These are phyloP conservation scores for Annulohypoxylon bovei DNA, from an alignment of 495 filamentous ascomycete species.

Conservation along the genomic window DNA sequence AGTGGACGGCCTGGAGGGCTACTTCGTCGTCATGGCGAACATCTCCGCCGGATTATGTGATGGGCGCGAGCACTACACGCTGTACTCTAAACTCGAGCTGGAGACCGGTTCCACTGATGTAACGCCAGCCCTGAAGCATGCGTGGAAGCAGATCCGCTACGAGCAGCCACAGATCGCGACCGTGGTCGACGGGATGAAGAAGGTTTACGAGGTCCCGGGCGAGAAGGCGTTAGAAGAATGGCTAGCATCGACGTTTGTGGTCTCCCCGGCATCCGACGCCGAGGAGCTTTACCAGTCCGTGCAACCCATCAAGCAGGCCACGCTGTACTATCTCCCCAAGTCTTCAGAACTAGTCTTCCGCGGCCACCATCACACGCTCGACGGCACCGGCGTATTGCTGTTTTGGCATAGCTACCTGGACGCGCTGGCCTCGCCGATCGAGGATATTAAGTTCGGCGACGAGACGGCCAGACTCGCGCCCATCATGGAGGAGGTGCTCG, in stretches of 20 bases:
- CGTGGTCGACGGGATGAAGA: slow-evolving; percentile 34
- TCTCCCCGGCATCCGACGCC: slow-evolving; percentile 34
- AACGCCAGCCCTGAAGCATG: slow-evolving; percentile 30
- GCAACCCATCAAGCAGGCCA: slow-evolving; percentile 34
- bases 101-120: slow-evolving; percentile 25
- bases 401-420: slow-evolving; percentile 34
- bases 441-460: slow-evolving; percentile 32
- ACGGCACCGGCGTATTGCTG: slow-evolving; percentile 23
- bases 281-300: slow-evolving; percentile 33
- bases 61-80: slow-evolving; percentile 41
- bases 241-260: slow-evolving; percentile 42
- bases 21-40: slow-evolving; percentile 28
- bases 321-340: slow-evolving; percentile 43
- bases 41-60: slow-evolving; percentile 28
- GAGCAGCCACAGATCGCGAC: slow-evolving; percentile 44
- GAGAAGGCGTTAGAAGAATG: slow-evolving; percentile 36
- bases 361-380: slow-evolving; percentile 25
- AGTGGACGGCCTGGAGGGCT: slow-evolving; percentile 39
- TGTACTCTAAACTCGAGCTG: slow-evolving; percentile 40
- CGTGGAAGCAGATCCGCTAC: slow-evolving; percentile 44
- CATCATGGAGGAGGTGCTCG: slow-evolving; percentile 22
- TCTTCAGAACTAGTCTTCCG: slow-evolving; percentile 41
- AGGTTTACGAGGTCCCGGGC: slow-evolving; percentile 42
- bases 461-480: slow-evolving; percentile 25
- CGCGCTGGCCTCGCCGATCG: slow-evolving; percentile 13